Base-by-base conservation (phyloP, 1,284 basidiomycete genomes). In the Pascua guehoae region DNA sequence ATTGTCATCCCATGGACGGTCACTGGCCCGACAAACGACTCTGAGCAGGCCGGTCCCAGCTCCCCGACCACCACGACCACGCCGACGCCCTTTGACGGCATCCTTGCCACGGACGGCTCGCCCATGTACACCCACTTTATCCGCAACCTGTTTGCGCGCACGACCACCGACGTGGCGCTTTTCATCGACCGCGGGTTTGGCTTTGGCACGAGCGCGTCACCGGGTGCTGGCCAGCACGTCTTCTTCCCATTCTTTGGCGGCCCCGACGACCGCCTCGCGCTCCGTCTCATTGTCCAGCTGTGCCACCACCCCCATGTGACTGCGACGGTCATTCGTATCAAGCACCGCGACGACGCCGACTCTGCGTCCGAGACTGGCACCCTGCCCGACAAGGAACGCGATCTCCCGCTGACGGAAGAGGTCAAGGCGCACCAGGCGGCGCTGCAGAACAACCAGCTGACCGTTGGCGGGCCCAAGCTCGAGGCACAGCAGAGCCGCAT, bases 231-330 rank as follows among this genome's bases (percentile, higher is more conserved):
- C 39, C 84, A 86, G 63, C 89, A 89, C 65, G 74, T 93, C 51
- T 87, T 93, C 78, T 73, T 95, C 41, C 88, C 89, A 0, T 96
- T 95, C 83, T 88, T 92, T 71, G 93, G 92, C 50, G 93, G 93
- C 0, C 87, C 90, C 0, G 93, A 97, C 73, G 93, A 96, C 70
- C 84, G 93, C 2, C 82, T 90, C 10, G 89, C 91, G 0, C 79
- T 96, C 24, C 78, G 83, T 41, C 85, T 94, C 66, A 81, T 89
- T 10, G 83, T 89, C 12, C 90, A 93, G 74, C 80, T 94, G 12
- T 91, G 88, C 66, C 66, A 70, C 16, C 66, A 74, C 49, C 72
- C 79, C 43, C 86, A 87, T 65, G 82, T 89, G 3, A 82, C 78
- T 9, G 91, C 89, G 5, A 89, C 87, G 0, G 82, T 91, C 3